Percentiles rank a stretch among this genome's conserved stretches.
These are phyloP conservation scores for Circinella umbellata DNA, from an alignment of 371 early-diverging fungal species.

Conservation along the genomic window DNA sequence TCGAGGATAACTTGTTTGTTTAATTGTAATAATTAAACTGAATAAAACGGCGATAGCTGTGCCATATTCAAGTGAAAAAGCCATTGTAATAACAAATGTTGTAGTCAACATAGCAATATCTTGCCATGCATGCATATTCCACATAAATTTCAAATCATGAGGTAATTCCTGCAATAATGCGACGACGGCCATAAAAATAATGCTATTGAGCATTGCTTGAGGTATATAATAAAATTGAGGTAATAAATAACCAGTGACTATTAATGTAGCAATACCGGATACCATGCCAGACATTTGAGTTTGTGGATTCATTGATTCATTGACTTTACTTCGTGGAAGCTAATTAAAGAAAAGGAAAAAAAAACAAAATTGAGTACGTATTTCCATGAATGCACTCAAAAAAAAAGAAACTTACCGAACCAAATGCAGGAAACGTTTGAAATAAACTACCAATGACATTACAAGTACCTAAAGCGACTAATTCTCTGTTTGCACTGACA, in stretches of 20 bases:
- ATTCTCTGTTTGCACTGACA: conserved; percentile 89
- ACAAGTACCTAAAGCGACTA: conserved; percentile 88
- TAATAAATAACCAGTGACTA: conserved; percentile 71
- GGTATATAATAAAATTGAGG: conserved; percentile 85
- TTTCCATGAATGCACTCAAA: too few relatives aligned
- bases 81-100: conserved; percentile 78
- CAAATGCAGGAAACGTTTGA: conserved; percentile 84
- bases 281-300: conserved; percentile 86
- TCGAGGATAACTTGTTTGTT: conserved; percentile 80
- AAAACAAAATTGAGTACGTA: too few relatives aligned
- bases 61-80: conserved; percentile 85
- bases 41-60: conserved; percentile 81
- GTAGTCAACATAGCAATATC: conserved; percentile 78
- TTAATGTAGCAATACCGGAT: conserved; percentile 66
- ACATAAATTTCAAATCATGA: conserved; percentile 78
- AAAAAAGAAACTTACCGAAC: conserved; percentile 52
- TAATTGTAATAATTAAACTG: conserved; percentile 85
- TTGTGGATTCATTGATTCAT: conserved; percentile 80
- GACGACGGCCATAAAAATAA: conserved; percentile 82
- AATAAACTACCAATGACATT: conserved; percentile 81
- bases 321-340: conserved; percentile 82
- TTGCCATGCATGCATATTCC: conserved; percentile 78
- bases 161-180: conserved; percentile 78
- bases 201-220: conserved; percentile 74
- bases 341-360: not conserved